A percentile compares a stretch with the other conserved stretches of the same genome.
Evolutionary conservation across 2,329 filamentous ascomycete species (phyloP).

Genomic region (Bipolaris zeicola): DNA sequence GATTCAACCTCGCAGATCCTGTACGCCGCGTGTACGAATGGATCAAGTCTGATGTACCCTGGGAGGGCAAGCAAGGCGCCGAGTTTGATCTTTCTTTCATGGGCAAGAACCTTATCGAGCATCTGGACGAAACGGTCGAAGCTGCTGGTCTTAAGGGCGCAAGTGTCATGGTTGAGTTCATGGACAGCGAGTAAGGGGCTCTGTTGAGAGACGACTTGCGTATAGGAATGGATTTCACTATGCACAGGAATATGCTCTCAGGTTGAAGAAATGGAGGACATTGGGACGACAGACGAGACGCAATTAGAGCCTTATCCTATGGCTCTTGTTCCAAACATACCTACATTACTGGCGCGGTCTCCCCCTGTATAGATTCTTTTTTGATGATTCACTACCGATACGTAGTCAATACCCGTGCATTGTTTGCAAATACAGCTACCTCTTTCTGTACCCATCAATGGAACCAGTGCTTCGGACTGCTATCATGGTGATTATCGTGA

Average conservation of each 20-base stretch:
- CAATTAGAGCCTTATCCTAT: background rate
- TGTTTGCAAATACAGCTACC: constrained; percentile 6
- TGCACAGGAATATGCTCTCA: background rate
- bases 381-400: constrained; percentile 5
- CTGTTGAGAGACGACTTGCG: background rate
- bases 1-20: constrained; percentile 77
- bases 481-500: background rate
- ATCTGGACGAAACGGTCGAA: constrained; percentile 74
- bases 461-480: background rate
- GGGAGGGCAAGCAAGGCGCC: constrained; percentile 77
- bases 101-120: constrained; percentile 82
- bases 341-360: background rate
- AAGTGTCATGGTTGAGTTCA: constrained; percentile 92
- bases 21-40: constrained; percentile 92
- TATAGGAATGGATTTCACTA: background rate
- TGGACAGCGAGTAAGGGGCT: constrained; percentile 26
- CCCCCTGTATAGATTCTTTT: constrained; percentile 16
- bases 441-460: background rate
- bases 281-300: background rate
- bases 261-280: background rate
- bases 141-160: constrained; percentile 88
- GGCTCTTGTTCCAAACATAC: background rate
- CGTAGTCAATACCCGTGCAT: constrained; percentile 18
- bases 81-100: constrained; percentile 88
- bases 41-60: constrained; percentile 82